Percentiles rank a stretch among this genome's conserved stretches.
These are phyloP conservation scores for Cyberlindnera americana DNA, from an alignment of 805 yeast genomes.

Conservation along the genomic window DNA sequence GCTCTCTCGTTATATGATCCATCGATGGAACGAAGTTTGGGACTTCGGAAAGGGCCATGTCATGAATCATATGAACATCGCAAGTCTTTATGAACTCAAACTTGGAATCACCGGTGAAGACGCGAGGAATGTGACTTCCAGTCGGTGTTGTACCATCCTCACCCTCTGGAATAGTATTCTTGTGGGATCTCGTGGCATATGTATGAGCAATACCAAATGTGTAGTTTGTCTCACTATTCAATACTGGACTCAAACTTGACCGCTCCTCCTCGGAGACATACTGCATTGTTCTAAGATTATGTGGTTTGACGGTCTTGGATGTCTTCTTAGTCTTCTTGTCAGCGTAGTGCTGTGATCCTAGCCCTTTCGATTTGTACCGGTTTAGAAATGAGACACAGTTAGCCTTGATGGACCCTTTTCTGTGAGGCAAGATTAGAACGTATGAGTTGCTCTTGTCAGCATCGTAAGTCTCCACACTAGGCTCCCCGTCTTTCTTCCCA, in stretches of 20 bases:
- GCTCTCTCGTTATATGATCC: slow-evolving; percentile 6
- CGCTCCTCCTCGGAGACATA: slow-evolving; percentile 11
- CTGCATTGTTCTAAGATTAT: background rate
- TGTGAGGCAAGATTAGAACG: slow-evolving; percentile 3
- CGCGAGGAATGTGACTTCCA: slow-evolving; percentile 2
- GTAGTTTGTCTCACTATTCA: slow-evolving; percentile 1
- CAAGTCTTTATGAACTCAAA: slow-evolving; percentile 11
- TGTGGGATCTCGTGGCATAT: slow-evolving; percentile 19
- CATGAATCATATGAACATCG: slow-evolving; percentile 24
- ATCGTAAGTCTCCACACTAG: too few relatives aligned
- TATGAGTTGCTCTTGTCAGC: too few relatives aligned
- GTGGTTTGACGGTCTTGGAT: slow-evolving; percentile 3
- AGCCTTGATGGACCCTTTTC: slow-evolving; percentile 1
- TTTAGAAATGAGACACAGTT: slow-evolving; percentile 3
- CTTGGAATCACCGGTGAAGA: slow-evolving; percentile 6
- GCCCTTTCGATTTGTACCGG: slow-evolving; percentile 1
- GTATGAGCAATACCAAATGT: background rate
- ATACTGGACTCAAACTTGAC: too few relatives aligned
- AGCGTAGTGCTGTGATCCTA: background rate
- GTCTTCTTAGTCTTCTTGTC: slow-evolving; percentile 3
- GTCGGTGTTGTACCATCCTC: background rate
- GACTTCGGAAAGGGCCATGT: slow-evolving; percentile 8
- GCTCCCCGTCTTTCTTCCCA: too few relatives aligned
- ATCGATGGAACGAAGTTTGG: slow-evolving; percentile 24
- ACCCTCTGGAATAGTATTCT: background rate